A percentile compares a stretch with the other conserved stretches of the same genome.
Conservation (phyloP, 495 filamentous ascomycete genomes). For the Halenospora varia region DNA sequence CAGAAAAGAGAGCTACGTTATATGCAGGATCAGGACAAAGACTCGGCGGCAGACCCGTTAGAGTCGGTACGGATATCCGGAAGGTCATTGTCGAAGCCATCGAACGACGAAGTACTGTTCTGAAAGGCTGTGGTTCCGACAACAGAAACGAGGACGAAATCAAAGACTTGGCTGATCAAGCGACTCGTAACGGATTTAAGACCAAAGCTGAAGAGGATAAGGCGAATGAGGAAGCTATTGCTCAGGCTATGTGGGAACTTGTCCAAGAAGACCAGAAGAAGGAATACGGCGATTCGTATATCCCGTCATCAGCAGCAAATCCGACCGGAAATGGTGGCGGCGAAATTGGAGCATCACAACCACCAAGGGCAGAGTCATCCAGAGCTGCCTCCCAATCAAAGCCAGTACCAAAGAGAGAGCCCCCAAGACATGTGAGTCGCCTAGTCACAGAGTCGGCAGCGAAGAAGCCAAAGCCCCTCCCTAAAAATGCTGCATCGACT, state of each 20-base stretch:
- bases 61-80: slow-evolving; percentile 67
- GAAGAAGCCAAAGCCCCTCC: slow-evolving; percentile 18
- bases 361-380: slow-evolving; percentile 5
- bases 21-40: slow-evolving; percentile 64
- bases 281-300: slow-evolving; percentile 62
- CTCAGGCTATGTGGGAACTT: slow-evolving; percentile 81
- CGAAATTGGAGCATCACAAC: slow-evolving; percentile 4
- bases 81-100: slow-evolving; percentile 70
- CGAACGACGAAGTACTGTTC: slow-evolving; percentile 61
- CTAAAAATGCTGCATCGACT: slow-evolving; percentile 16
- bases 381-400: neutral
- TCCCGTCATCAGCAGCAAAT: slow-evolving; percentile 58
- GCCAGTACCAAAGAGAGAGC: slow-evolving; percentile 15
- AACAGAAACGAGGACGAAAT: slow-evolving; percentile 53
- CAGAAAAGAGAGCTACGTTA: slow-evolving; percentile 63
- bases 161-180: slow-evolving; percentile 57
- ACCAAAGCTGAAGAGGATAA: slow-evolving; percentile 87
- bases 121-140: slow-evolving; percentile 71
- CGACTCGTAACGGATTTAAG: slow-evolving; percentile 67
- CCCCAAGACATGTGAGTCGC: slow-evolving; percentile 23
- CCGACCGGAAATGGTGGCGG: slow-evolving; percentile 49
- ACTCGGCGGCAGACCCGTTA: slow-evolving; percentile 62
- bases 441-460: slow-evolving; percentile 26
- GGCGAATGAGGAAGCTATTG: slow-evolving; percentile 86
- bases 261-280: slow-evolving; percentile 74